Evolutionary conservation across 768 basidiomycete genomes (phyloP).

Genomic region (Fomitopsis serialis): DNA sequence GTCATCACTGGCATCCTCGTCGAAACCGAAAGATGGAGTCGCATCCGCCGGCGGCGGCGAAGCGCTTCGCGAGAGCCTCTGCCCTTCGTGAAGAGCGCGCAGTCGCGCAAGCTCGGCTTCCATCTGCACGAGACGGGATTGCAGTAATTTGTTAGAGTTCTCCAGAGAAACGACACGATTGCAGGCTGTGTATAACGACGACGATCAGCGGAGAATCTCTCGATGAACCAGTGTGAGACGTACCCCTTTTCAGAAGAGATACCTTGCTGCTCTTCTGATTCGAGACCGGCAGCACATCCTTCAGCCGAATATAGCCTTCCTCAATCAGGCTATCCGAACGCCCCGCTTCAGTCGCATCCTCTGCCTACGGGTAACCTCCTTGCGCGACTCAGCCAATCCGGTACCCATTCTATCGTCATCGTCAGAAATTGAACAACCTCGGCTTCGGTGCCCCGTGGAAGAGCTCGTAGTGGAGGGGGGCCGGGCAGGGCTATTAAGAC

Average conservation of each 20-base stretch:
- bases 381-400: constrained; percentile 64
- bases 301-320: constrained; percentile 84
- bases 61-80: constrained; percentile 9
- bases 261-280: constrained; percentile 93
- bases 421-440: constrained; percentile 64
- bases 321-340: constrained; percentile 85
- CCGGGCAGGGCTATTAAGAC: no score
- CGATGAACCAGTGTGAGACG: constrained; percentile 16
- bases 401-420: constrained; percentile 66
- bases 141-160: constrained; percentile 65
- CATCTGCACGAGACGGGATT: constrained; percentile 56
- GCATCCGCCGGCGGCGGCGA: no score
- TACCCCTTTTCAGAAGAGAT: constrained; percentile 82
- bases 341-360: constrained; percentile 89
- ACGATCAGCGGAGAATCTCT: constrained; percentile 5
- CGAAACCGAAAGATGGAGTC: no score
- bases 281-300: constrained; percentile 80
- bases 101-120: constrained; percentile 70
- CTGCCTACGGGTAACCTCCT: constrained; percentile 80
- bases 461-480: constrained; percentile 77
- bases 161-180: constrained; percentile 74
- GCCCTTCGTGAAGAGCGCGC: constrained; percentile 67
- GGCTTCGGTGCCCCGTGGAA: constrained; percentile 58
- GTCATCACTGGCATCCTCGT: no score
- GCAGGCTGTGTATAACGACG: constrained; percentile 46